Conservation (phyloP, 345 rosid genomes). For the Garcia nutans region DNA sequence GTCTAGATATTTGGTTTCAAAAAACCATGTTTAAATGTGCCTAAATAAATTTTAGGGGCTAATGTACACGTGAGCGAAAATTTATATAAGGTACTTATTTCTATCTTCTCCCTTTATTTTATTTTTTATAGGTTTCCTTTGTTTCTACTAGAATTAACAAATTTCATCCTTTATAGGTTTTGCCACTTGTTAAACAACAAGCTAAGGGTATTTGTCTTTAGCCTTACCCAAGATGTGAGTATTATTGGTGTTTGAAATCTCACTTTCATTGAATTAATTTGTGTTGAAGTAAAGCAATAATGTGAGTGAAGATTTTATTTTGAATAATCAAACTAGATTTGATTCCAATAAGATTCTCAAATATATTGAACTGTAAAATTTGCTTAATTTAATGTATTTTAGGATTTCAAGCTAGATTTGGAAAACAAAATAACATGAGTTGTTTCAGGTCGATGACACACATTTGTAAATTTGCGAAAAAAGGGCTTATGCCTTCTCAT, state of each 20-base stretch:
- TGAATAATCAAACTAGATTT: background rate
- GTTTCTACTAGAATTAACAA: too few species aligned
- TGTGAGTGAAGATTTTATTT: background rate
- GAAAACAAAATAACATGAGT: background rate
- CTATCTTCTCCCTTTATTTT: too few species aligned
- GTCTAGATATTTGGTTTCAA: too few species aligned
- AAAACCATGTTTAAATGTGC: too few species aligned
- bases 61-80: too few species aligned
- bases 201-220: constrained; percentile 72
- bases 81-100: too few species aligned
- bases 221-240: constrained; percentile 66
- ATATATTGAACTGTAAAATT: background rate
- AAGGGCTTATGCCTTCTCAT: constrained; percentile 35
- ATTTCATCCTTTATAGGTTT: constrained; percentile 15
- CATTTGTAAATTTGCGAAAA: too few species aligned
- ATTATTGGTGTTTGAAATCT: background rate
- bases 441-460: constrained; percentile 31
- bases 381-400: background rate
- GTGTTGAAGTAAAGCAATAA: too few species aligned
- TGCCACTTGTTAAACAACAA: constrained; percentile 8
- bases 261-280: background rate
- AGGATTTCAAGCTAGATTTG: background rate
- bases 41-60: too few species aligned
- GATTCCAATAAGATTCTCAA: background rate
- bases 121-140: too few species aligned